phyloP scores from a whole-genome alignment of 202 grass and related monocot species.

The Setaria viridis region DNA sequence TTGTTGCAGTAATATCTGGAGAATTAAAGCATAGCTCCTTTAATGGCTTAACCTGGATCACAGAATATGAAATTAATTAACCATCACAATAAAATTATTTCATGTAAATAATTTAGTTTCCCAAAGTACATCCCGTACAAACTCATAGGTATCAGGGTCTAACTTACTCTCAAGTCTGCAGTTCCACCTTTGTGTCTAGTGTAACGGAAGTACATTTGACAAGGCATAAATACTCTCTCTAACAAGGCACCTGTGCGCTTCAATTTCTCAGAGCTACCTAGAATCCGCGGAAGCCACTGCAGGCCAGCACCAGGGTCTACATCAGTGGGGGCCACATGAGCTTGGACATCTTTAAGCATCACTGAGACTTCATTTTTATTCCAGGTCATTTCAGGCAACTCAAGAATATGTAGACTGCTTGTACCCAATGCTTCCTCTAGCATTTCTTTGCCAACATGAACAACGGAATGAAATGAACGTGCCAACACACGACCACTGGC shows the following conservation, averaged over 20 bases:
- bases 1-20: constrained; percentile 90
- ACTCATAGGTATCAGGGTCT: constrained; percentile 7
- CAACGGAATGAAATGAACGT: constrained; percentile 89
- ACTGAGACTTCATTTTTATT: constrained; percentile 78
- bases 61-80: constrained; percentile 34
- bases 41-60: constrained; percentile 85
- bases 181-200: constrained; percentile 95
- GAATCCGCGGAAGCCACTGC: constrained; percentile 94
- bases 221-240: constrained; percentile 99
- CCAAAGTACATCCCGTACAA: constrained; percentile 26
- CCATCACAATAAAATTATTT: constrained; percentile 29
- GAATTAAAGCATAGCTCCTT: constrained; percentile 97
- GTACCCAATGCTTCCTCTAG: constrained; percentile 81
- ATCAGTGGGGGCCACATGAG: constrained; percentile 99
- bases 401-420: constrained; percentile 73
- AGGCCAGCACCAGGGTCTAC: constrained; percentile 98
- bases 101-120: constrained; percentile 33
- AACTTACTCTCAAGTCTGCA: constrained; percentile 86
- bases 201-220: constrained; percentile 96
- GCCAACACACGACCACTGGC: constrained; percentile 92
- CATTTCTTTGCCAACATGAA: constrained; percentile 93
- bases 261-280: constrained; percentile 80
- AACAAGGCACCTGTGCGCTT: constrained; percentile 95
- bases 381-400: constrained; percentile 92
- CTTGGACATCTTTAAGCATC: constrained; percentile 96